Evolutionary conservation across 2,329 filamentous ascomycete genomes (phyloP).

Genomic region (Colletotrichum trifolii): DNA sequence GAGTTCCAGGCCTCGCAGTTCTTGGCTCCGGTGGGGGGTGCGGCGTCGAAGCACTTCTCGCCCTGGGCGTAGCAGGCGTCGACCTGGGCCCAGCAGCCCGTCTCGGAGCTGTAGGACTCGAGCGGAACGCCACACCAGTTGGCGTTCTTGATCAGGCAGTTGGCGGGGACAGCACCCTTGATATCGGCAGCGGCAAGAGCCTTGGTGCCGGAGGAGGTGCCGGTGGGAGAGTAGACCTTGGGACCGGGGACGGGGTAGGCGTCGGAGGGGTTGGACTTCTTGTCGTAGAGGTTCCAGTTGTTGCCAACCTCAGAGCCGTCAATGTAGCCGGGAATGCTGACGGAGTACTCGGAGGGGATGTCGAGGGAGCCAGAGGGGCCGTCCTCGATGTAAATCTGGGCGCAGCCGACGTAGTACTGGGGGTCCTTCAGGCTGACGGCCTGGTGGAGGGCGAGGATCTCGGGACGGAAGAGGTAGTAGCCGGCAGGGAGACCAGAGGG

Average conservation of each 20-base stretch:
- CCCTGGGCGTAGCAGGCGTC: constrained; percentile 69
- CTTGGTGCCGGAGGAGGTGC: constrained; percentile 22
- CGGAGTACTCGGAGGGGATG: constrained; percentile 60
- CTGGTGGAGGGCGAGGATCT: constrained; percentile 76
- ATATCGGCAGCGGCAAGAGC: constrained; percentile 24
- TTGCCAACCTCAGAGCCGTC: constrained; percentile 64
- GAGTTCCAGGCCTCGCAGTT: constrained; percentile 71
- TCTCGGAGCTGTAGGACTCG: constrained; percentile 62
- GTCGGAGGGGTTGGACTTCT: constrained; percentile 53
- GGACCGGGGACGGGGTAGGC: constrained; percentile 71
- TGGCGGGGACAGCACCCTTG: constrained; percentile 63
- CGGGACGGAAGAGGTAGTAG: constrained; percentile 77
- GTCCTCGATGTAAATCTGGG: constrained; percentile 72
- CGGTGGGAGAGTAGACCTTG: constrained; percentile 58
- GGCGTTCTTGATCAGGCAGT: constrained; percentile 72
- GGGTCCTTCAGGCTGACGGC: constrained; percentile 64
- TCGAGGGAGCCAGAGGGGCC: constrained; percentile 57
- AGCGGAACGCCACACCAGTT: constrained; percentile 79
- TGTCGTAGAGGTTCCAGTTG: constrained; percentile 72
- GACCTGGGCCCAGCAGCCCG: constrained; percentile 69
- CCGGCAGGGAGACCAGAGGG: constrained; percentile 71
- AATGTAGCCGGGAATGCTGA: constrained; percentile 76
- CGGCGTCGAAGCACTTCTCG: constrained; percentile 67
- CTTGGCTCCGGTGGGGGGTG: constrained; percentile 67
- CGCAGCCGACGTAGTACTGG: constrained; percentile 81